A percentile compares a stretch with the other conserved stretches of the same genome.
Evolutionary conservation across 257 asterid genomes (phyloP).

Genomic region (Solanum gracilifrons): DNA sequence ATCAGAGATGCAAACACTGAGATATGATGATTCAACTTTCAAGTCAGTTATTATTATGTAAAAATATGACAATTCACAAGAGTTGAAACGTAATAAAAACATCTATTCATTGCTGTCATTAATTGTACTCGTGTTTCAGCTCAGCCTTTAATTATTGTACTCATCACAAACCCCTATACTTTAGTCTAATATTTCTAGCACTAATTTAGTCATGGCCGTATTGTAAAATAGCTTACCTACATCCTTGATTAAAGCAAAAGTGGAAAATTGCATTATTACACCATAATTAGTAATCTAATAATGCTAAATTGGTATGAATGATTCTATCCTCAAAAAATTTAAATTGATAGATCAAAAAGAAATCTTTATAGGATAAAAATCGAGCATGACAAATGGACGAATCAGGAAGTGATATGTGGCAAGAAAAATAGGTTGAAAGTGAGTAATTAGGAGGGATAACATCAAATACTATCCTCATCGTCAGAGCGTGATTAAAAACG

Average conservation of each 20-base stretch:
- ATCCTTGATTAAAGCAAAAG: neutral
- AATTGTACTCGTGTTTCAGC: neutral
- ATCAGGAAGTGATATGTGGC: neutral
- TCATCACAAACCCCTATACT: neutral
- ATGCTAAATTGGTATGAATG: neutral
- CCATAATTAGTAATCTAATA: neutral
- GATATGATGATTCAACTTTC: neutral
- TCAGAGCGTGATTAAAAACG: neutral
- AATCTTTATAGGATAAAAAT: neutral
- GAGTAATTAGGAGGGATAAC: neutral
- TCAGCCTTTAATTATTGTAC: neutral
- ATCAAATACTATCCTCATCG: neutral
- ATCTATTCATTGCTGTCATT: neutral
- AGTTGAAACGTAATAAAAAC: neutral
- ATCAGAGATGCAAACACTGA: constrained; percentile 9
- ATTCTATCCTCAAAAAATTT: neutral
- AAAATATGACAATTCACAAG: neutral
- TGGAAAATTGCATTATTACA: neutral
- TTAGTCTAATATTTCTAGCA: neutral
- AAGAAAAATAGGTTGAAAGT: neutral
- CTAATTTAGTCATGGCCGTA: neutral
- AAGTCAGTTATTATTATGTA: neutral
- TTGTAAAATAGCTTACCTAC: neutral
- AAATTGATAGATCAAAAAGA: neutral
- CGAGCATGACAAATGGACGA: neutral